Evolutionary conservation across 1,139 yeast genomes (phyloP).

Genomic region (Pneumocystis canis): DNA sequence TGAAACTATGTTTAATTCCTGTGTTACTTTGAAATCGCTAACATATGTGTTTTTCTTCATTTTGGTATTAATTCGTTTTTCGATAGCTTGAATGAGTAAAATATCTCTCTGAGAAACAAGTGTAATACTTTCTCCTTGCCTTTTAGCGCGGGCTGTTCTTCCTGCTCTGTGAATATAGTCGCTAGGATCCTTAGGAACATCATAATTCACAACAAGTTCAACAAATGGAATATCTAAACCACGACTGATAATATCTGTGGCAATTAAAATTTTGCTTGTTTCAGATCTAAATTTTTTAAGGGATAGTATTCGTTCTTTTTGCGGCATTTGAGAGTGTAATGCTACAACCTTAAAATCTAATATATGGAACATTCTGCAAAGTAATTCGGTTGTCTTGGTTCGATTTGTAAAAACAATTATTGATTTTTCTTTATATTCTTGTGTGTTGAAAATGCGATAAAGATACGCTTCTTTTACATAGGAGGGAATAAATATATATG

Average conservation of each 20-base stretch:
- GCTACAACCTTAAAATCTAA: slow-evolving; percentile 74
- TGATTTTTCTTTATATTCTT: slow-evolving; percentile 47
- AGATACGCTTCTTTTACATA: slow-evolving; percentile 84
- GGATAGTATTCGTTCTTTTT: slow-evolving; percentile 75
- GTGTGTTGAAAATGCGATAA: slow-evolving; percentile 48
- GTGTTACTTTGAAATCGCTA: slow-evolving; percentile 60
- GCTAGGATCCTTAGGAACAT: slow-evolving; percentile 91
- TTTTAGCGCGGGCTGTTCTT: slow-evolving; percentile 99
- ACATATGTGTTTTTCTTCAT: slow-evolving; percentile 59
- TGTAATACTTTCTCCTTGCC: slow-evolving; percentile 54
- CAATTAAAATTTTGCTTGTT: slow-evolving; percentile 80
- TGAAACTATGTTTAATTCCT: slow-evolving; percentile 49
- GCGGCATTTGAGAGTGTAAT: slow-evolving; percentile 90
- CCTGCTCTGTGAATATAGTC: slow-evolving; percentile 97
- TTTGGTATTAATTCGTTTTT: slow-evolving; percentile 63
- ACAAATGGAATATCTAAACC: slow-evolving; percentile 94
- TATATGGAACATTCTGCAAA: slow-evolving; percentile 58
- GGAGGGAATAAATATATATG: slow-evolving; percentile 49
- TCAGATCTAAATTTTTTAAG: slow-evolving; percentile 85
- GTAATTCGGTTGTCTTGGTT: slow-evolving; percentile 74
- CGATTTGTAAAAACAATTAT: slow-evolving; percentile 84
- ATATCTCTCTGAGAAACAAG: slow-evolving; percentile 79
- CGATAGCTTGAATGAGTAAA: slow-evolving; percentile 67
- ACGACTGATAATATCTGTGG: slow-evolving; percentile 94
- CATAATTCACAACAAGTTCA: slow-evolving; percentile 76